These are phyloP conservation scores for Camelina hispida DNA, from an alignment of 345 rosid species.

Conservation along the genomic window DNA sequence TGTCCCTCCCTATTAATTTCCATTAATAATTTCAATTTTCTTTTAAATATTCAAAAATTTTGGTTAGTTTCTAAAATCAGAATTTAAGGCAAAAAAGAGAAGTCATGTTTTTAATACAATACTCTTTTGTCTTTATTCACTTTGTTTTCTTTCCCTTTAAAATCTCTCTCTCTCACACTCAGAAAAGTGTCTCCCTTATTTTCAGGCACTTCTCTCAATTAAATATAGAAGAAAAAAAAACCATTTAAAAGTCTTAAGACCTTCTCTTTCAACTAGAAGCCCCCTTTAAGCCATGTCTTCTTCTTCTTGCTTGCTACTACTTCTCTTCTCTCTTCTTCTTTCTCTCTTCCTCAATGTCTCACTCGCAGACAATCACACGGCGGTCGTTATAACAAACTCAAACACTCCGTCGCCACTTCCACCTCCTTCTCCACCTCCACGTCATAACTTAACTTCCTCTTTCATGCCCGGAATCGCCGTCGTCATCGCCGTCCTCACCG, in stretches of 20 bases:
- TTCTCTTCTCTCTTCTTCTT: constrained; percentile 26
- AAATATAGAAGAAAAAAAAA: not conserved
- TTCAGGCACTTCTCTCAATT: constrained; percentile 37
- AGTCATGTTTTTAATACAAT: constrained; percentile 48
- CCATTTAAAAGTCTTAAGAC: constrained; percentile 17
- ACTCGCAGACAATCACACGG: constrained; percentile 35
- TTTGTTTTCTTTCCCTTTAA: constrained; percentile 41
- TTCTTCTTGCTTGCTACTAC: constrained; percentile 20
- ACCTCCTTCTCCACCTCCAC: constrained; percentile 37
- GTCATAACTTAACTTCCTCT: constrained; percentile 41
- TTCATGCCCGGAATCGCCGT: constrained; percentile 72
- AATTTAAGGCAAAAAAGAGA: constrained; percentile 29
- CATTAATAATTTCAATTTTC: not conserved
- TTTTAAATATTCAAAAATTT: not conserved
- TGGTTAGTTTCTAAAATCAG: constrained; percentile 19
- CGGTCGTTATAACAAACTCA: constrained; percentile 23
- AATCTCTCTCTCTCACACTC: constrained; percentile 27
- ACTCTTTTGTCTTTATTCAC: constrained; percentile 45
- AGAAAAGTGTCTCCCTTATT: constrained; percentile 42
- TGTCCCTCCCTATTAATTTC: constrained; percentile 25
- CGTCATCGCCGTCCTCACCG: constrained; percentile 64
- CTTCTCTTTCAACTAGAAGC: constrained; percentile 37
- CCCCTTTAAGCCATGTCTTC: constrained; percentile 35
- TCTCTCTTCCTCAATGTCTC: constrained; percentile 29
- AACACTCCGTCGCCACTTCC: constrained; percentile 27